A percentile compares a stretch with the other conserved stretches of the same genome.
Conservation (phyloP, 2,329 filamentous ascomycete species). For the Raffaelea arxii region DNA sequence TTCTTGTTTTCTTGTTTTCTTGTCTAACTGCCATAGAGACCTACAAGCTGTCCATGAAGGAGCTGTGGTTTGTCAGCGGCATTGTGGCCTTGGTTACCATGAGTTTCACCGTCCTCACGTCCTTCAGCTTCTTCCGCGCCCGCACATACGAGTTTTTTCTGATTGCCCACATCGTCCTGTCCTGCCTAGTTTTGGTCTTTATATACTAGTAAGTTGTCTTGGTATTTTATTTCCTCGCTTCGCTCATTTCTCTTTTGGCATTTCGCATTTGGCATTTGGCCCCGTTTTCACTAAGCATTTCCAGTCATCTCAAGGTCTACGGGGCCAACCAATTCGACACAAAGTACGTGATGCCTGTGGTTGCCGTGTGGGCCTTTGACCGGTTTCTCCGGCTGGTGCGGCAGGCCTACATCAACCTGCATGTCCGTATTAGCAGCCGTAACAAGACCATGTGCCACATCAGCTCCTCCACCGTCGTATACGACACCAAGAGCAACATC, state of each 20-base stretch:
- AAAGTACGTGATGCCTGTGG: neutral
- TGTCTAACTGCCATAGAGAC: too few species aligned
- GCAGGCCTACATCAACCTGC: constrained; percentile 27
- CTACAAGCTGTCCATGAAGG: too few species aligned
- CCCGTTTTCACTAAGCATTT: neutral
- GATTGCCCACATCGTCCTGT: constrained; percentile 30
- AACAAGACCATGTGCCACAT: neutral
- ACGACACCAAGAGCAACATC: neutral
- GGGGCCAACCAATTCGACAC: neutral
- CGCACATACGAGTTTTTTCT: constrained; percentile 42
- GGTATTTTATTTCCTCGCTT: too few species aligned
- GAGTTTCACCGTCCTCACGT: constrained; percentile 34
- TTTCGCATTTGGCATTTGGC: neutral
- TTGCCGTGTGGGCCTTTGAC: constrained; percentile 7
- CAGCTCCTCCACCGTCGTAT: neutral
- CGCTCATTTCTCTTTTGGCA: neutral
- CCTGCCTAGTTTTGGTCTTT: constrained; percentile 20
- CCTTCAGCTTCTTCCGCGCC: constrained; percentile 39
- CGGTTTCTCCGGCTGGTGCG: constrained; percentile 25
- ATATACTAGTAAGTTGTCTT: neutral
- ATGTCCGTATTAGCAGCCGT: neutral
- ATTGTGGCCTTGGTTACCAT: constrained; percentile 31
- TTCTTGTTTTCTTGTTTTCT: too few species aligned
- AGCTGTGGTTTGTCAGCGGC: too few species aligned
- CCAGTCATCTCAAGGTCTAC: constrained; percentile 1